Conservation (phyloP, 495 filamentous ascomycete genomes). For the Penicillium robsamsonii region DNA sequence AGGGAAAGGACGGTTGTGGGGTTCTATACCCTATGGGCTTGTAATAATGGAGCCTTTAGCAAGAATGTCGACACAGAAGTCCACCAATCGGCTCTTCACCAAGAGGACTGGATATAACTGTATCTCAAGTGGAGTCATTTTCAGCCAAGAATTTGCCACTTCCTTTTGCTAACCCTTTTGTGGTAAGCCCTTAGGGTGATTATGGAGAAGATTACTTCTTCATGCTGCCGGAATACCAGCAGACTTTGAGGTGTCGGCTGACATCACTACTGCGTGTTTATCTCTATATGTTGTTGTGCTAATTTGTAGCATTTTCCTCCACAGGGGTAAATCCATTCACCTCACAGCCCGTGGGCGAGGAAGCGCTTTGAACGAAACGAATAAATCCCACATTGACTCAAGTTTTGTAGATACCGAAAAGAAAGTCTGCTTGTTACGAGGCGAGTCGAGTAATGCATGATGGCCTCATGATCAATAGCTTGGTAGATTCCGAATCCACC, state of each 20-base stretch:
- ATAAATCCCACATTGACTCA: conserved; percentile 30
- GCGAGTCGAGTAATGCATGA: too few relatives aligned
- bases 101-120: conserved; percentile 3
- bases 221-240: conserved; percentile 34
- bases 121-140: conserved; percentile 13
- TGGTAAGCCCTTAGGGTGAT: conserved; percentile 1
- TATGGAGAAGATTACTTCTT: conserved; percentile 27
- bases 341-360: conserved; percentile 43
- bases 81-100: conserved; percentile 6
- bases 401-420: not conserved
- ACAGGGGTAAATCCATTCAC: conserved; percentile 36
- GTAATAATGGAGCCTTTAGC: too few relatives aligned
- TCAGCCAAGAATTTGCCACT: conserved; percentile 22
- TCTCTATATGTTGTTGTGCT: conserved; percentile 60
- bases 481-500: too few relatives aligned
- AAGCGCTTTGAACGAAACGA: conserved; percentile 39
- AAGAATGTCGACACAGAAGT: too few relatives aligned
- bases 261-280: conserved; percentile 46
- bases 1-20: too few relatives aligned
- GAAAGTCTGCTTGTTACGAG: too few relatives aligned
- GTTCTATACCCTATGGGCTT: too few relatives aligned
- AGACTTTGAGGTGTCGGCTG: conserved; percentile 40
- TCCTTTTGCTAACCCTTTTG: conserved; percentile 14
- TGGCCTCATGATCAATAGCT: too few relatives aligned
- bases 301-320: conserved; percentile 50